Evolutionary conservation across 1,139 yeast genomes (phyloP).

Genomic region (Zhuliangozyma blackwelliae): DNA sequence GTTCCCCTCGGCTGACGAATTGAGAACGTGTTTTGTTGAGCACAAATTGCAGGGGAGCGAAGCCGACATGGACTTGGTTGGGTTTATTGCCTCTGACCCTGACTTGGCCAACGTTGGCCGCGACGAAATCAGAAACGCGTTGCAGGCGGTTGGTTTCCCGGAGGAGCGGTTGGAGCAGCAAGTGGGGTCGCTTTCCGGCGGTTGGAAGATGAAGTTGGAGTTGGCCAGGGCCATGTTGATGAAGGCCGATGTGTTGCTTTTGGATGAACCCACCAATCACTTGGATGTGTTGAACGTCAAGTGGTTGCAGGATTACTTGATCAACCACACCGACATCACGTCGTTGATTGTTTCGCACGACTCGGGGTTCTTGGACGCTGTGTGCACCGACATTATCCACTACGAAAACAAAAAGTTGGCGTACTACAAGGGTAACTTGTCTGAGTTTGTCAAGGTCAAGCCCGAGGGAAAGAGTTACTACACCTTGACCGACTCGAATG

Average conservation of each 20-base stretch:
- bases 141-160: conserved; percentile 84
- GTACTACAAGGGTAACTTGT: conserved; percentile 92
- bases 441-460: conserved; percentile 84
- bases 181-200: conserved; percentile 95
- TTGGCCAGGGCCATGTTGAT: conserved; percentile 97
- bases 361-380: conserved; percentile 92
- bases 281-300: conserved; percentile 91
- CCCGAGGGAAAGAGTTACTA: conserved; percentile 97
- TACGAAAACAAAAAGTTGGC: conserved; percentile 93
- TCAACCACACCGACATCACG: conserved; percentile 79
- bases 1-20: conserved; percentile 84
- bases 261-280: conserved; percentile 99
- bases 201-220: conserved; percentile 99
- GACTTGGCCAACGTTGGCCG: conserved; percentile 60
- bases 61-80: conserved; percentile 82
- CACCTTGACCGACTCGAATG: conserved; percentile 89
- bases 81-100: conserved; percentile 88
- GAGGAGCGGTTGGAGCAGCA: conserved; percentile 84
- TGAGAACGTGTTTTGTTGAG: conserved; percentile 94
- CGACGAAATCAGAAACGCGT: conserved; percentile 71
- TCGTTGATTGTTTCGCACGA: conserved; percentile 96
- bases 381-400: conserved; percentile 94
- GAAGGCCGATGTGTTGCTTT: conserved; percentile 90
- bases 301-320: conserved; percentile 88
- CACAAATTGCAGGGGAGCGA: conserved; percentile 95